Conservation (phyloP, 2,329 filamentous ascomycete genomes). For the Aspergillus pseudoterreus region DNA sequence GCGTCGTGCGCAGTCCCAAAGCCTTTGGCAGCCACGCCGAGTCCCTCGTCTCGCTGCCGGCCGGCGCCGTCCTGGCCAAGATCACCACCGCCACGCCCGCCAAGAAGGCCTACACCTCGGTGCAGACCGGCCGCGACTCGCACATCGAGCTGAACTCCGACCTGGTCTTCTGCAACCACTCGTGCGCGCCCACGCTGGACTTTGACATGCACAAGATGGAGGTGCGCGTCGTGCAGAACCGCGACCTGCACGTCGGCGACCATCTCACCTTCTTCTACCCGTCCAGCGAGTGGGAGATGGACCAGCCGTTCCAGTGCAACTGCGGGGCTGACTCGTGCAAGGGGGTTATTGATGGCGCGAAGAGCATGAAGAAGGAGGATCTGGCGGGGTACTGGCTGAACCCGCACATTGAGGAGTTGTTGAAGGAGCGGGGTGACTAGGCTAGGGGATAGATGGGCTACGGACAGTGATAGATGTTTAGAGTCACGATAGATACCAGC, state of each 20-base stretch:
- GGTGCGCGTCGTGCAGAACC: slow-evolving; percentile 36
- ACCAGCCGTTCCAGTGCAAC: slow-evolving; percentile 43
- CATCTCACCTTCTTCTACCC: slow-evolving; percentile 49
- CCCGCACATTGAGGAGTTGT: slow-evolving; percentile 35
- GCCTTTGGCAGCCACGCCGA: slow-evolving; percentile 39
- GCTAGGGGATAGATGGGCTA: background rate
- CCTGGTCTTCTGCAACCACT: slow-evolving; percentile 57
- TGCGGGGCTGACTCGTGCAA: slow-evolving; percentile 39
- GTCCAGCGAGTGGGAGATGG: slow-evolving; percentile 50
- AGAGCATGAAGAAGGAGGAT: slow-evolving; percentile 29
- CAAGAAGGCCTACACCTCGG: slow-evolving; percentile 48
- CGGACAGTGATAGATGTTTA: background rate
- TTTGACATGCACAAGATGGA: slow-evolving; percentile 50
- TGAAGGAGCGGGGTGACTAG: slow-evolving; percentile 17
- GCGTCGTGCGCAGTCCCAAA: slow-evolving; percentile 29
- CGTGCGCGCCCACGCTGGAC: slow-evolving; percentile 50
- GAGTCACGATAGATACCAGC: background rate
- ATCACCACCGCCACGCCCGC: slow-evolving; percentile 47
- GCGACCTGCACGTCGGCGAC: slow-evolving; percentile 39
- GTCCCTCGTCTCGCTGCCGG: slow-evolving; percentile 49
- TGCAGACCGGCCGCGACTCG: slow-evolving; percentile 46
- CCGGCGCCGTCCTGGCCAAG: slow-evolving; percentile 46
- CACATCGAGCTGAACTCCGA: slow-evolving; percentile 58
- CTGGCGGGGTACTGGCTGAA: slow-evolving; percentile 42
- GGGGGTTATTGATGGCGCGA: slow-evolving; percentile 39